These are phyloP conservation scores for Paramecium octaurelia DNA, from an alignment of 73 alveolate species.

Conservation along the genomic window DNA sequence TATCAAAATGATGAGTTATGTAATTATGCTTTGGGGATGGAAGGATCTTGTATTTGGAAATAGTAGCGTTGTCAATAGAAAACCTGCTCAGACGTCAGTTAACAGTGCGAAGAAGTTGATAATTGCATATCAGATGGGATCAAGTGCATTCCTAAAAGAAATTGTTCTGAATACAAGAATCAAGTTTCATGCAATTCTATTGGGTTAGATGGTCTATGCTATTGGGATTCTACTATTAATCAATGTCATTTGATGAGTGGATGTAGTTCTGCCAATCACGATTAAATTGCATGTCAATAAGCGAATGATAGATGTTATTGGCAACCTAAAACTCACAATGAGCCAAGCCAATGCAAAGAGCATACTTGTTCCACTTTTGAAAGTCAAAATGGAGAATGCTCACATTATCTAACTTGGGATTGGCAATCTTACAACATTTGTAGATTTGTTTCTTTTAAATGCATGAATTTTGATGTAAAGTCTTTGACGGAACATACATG, in stretches of 20 bases:
- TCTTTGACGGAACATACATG: not conserved
- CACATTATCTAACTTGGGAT: not conserved
- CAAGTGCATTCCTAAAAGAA: not conserved
- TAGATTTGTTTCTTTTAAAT: not conserved
- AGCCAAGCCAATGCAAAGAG: not conserved
- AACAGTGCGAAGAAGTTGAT: not conserved
- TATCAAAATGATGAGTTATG: not conserved
- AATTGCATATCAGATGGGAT: not conserved
- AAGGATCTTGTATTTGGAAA: not conserved
- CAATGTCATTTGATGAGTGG: not conserved
- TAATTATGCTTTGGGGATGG: not conserved
- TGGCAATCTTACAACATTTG: not conserved
- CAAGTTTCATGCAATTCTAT: not conserved
- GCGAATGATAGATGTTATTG: not conserved
- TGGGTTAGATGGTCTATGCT: not conserved
- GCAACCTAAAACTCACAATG: not conserved
- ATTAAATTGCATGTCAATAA: slow-evolving; percentile 4
- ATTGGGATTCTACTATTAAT: not conserved
- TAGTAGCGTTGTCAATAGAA: not conserved
- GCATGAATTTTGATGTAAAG: not conserved
- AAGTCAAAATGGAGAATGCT: not conserved
- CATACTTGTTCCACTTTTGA: not conserved
- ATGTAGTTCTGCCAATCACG: not conserved
- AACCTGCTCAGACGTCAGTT: not conserved
- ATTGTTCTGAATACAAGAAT: not conserved